Percentiles rank a stretch among this genome's conserved stretches.
Evolutionary conservation across 2,329 filamentous ascomycete species (phyloP).

Genomic region (Hypoxylon rubiginosum): DNA sequence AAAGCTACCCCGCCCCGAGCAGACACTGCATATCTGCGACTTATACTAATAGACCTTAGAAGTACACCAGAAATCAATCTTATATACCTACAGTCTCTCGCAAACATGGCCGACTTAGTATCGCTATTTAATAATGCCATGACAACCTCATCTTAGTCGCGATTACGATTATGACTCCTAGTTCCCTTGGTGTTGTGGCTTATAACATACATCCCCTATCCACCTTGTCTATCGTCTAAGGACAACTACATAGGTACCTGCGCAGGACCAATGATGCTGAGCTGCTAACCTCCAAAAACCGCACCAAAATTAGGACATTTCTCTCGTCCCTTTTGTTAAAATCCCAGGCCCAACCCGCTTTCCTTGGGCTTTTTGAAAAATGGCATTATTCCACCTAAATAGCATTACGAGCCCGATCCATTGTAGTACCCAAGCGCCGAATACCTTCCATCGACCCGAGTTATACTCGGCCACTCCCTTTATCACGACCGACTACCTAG

Average conservation of each 20-base stretch:
- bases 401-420: slow-evolving; percentile 10
- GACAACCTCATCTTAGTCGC: background rate
- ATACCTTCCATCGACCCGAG: slow-evolving; percentile 5
- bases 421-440: slow-evolving; percentile 12
- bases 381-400: slow-evolving; percentile 23
- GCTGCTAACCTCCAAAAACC: background rate
- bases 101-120: background rate
- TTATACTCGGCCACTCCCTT: background rate
- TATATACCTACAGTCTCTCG: background rate
- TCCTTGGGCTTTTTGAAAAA: slow-evolving; percentile 13
- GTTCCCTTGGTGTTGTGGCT: background rate
- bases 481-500: slow-evolving; percentile 6
- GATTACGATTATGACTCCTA: background rate
- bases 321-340: slow-evolving; percentile 7
- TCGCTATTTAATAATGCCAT: background rate
- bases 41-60: background rate
- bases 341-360: background rate
- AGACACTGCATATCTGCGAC: background rate
- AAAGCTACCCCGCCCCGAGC: background rate
- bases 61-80: background rate
- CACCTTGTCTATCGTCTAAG: background rate
- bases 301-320: slow-evolving; percentile 25
- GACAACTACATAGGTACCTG: background rate
- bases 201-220: background rate
- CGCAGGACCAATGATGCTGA: background rate